Percentiles rank a stretch among this genome's conserved stretches.
Conservation (phyloP, 805 yeast species). For the Hagleromyces aurorensis region DNA sequence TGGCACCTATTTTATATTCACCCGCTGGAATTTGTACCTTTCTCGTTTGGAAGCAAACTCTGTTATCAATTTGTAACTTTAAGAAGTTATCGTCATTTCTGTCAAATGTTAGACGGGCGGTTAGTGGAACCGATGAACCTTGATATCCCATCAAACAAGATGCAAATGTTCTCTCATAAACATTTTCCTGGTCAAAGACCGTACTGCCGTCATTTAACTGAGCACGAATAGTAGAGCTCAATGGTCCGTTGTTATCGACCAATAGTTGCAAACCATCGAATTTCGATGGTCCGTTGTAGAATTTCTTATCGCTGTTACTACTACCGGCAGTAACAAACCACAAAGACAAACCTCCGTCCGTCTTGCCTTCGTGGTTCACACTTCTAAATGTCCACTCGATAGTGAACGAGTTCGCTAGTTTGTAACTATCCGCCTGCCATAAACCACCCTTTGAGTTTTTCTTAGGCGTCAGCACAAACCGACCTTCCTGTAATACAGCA, state of each 20-base stretch:
- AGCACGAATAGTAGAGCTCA: constrained; percentile 47
- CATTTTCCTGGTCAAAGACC: constrained; percentile 18
- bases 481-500: constrained; percentile 41
- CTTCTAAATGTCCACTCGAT: constrained; percentile 58
- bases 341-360: constrained; percentile 51
- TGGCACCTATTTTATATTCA: constrained; percentile 43
- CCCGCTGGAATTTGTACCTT: constrained; percentile 39
- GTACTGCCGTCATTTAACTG: constrained; percentile 53
- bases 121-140: constrained; percentile 62
- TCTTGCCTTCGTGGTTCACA: constrained; percentile 41
- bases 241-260: constrained; percentile 42
- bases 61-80: constrained; percentile 66
- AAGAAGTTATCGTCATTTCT: constrained; percentile 34
- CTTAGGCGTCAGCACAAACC: constrained; percentile 45
- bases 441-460: constrained; percentile 36
- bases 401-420: constrained; percentile 40
- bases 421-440: constrained; percentile 34
- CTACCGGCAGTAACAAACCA: constrained; percentile 38
- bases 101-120: constrained; percentile 57
- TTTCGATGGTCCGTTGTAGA: constrained; percentile 47
- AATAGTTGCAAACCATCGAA: constrained; percentile 61
- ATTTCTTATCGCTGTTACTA: constrained; percentile 18
- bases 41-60: constrained; percentile 59
- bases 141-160: constrained; percentile 53
- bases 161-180: constrained; percentile 38